phyloP scores from a whole-genome alignment of 163 green algal species.

The Chlamydomonas reinhardtii region DNA sequence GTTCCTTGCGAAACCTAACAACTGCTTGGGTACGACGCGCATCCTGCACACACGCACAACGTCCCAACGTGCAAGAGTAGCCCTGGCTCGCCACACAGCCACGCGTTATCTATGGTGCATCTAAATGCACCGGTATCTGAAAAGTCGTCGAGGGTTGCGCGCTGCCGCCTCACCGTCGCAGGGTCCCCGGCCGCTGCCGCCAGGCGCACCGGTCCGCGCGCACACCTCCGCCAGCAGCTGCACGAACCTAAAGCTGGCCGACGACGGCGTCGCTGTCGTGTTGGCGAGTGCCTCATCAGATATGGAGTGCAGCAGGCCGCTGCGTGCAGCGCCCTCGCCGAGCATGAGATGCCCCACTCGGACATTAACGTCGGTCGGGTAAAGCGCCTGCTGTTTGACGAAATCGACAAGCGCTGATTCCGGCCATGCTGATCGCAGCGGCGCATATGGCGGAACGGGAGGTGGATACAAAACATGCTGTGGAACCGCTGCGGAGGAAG shows the following conservation, averaged over 20 bases:
- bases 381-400: constrained; percentile 43
- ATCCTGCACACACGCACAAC: too few species aligned
- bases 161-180: too few species aligned
- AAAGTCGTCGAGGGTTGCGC: too few species aligned
- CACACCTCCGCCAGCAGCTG: constrained; percentile 40
- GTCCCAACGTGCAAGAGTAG: too few species aligned
- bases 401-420: constrained; percentile 28
- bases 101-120: too few species aligned
- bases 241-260: constrained; percentile 22
- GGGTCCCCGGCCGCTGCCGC: neutral
- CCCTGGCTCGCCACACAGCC: too few species aligned
- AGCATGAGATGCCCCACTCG: neutral
- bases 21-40: too few species aligned
- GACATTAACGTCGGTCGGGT: constrained; percentile 29
- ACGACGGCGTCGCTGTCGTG: constrained; percentile 5
- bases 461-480: constrained; percentile 24
- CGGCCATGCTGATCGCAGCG: constrained; percentile 35
- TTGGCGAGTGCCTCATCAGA: constrained; percentile 12
- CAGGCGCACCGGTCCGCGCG: neutral
- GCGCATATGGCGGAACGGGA: constrained; percentile 17
- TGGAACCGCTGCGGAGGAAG: constrained; percentile 11
- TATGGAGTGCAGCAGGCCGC: constrained; percentile 21
- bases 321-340: neutral
- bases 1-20: too few species aligned
- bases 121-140: too few species aligned